A percentile compares a stretch with the other conserved stretches of the same genome.
These are phyloP conservation scores for Penicillium desertorum DNA, from an alignment of 495 filamentous ascomycete species.

Conservation along the genomic window DNA sequence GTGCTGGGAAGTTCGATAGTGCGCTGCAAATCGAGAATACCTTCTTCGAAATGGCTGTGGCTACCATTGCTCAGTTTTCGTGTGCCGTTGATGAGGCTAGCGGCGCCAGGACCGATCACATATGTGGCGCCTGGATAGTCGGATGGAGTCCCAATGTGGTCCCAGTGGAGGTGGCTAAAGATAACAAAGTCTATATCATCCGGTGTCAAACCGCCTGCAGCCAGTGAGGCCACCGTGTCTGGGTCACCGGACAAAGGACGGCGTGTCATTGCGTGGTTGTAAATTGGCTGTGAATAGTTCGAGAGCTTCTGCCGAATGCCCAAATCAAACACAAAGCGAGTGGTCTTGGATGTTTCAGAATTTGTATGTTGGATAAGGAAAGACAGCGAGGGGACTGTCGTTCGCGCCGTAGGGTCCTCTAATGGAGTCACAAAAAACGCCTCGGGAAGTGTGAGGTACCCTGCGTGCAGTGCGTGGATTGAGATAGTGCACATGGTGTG, in stretches of 20 bases:
- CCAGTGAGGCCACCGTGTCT: conserved; percentile 24
- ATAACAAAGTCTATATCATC: conserved; percentile 43
- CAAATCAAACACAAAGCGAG: conserved; percentile 40
- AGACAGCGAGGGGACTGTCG: conserved; percentile 29
- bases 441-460: conserved; percentile 41
- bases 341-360: conserved; percentile 15
- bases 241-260: conserved; percentile 35
- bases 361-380: conserved; percentile 40
- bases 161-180: conserved; percentile 45
- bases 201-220: conserved; percentile 27
- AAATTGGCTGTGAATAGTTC: conserved; percentile 34
- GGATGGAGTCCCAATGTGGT: conserved; percentile 42
- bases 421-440: conserved; percentile 39
- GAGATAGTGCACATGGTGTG: neutral
- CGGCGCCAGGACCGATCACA: conserved; percentile 38
- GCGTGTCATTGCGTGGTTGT: conserved; percentile 33
- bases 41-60: conserved; percentile 39
- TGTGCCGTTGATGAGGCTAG: conserved; percentile 29
- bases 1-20: conserved; percentile 35
- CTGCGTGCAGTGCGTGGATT: conserved; percentile 4
- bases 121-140: conserved; percentile 38
- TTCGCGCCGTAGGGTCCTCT: conserved; percentile 16
- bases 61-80: conserved; percentile 23
- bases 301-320: conserved; percentile 34
- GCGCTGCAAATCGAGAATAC: conserved; percentile 32